Percentiles rank a stretch among this genome's conserved stretches.
Evolutionary conservation across 2,329 filamentous ascomycete genomes (phyloP).

Genomic region (Diaporthe aspalathi): DNA sequence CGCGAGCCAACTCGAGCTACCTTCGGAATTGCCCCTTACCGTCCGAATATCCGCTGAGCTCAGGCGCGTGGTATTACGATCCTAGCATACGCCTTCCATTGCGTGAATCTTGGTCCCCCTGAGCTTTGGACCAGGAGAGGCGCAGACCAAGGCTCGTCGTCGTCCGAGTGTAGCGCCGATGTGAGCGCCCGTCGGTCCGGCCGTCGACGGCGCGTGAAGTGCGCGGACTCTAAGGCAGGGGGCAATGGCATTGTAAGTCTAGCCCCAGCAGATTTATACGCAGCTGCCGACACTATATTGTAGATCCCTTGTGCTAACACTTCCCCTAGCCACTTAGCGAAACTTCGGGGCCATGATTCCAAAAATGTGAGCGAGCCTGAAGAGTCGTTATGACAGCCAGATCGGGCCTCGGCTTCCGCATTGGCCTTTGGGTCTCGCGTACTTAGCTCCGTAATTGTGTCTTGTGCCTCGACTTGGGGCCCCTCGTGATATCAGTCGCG

Average conservation of each 20-base stretch:
- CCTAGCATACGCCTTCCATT: no score
- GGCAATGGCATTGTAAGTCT: slow-evolving; percentile 10
- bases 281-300: background rate
- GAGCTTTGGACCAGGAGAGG: background rate
- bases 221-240: slow-evolving; percentile 29
- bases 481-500: background rate
- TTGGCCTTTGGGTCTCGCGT: background rate
- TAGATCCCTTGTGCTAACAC: background rate
- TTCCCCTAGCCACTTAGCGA: slow-evolving; percentile 5
- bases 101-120: background rate
- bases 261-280: background rate
- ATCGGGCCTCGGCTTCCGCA: background rate
- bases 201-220: slow-evolving; percentile 9
- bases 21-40: background rate
- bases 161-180: slow-evolving; percentile 18
- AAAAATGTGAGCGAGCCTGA: background rate
- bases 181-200: slow-evolving; percentile 4
- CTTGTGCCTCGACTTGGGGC: background rate
- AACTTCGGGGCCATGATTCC: background rate
- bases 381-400: background rate
- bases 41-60: background rate
- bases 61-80: background rate
- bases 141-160: background rate
- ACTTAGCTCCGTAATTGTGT: background rate
- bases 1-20: background rate